A percentile compares a stretch with the other conserved stretches of the same genome.
These are phyloP conservation scores for Paramecium octaurelia DNA, from an alignment of 73 alveolate species.

Conservation along the genomic window DNA sequence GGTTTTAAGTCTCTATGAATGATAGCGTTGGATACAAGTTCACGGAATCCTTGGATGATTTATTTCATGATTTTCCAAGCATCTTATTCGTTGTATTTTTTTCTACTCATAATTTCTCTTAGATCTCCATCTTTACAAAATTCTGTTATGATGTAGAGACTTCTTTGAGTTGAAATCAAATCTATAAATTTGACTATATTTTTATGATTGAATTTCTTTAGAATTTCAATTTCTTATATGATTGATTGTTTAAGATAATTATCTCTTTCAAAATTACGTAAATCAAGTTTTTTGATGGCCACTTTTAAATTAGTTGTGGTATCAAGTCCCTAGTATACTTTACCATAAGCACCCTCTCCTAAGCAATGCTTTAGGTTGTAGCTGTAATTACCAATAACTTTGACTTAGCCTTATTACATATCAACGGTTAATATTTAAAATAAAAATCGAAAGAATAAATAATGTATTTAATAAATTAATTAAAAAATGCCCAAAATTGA, in stretches of 20 bases:
- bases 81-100: conserved; percentile 47
- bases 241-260: conserved; percentile 50
- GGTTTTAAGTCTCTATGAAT: conserved; percentile 63
- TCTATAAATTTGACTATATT: conserved; percentile 60
- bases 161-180: conserved; percentile 51
- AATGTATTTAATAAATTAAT: background rate
- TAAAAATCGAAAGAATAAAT: background rate
- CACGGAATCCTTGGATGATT: conserved; percentile 48
- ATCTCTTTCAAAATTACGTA: conserved; percentile 52
- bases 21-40: conserved; percentile 47
- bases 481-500: conserved; percentile 57
- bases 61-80: conserved; percentile 52
- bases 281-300: conserved; percentile 60
- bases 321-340: conserved; percentile 58
- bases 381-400: conserved; percentile 56
- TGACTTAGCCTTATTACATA: conserved; percentile 52
- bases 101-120: conserved; percentile 41
- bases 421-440: conserved; percentile 25
- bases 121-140: conserved; percentile 61
- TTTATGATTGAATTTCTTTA: conserved; percentile 56
- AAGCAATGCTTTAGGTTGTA: conserved; percentile 60
- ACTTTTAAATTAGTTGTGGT: conserved; percentile 36
- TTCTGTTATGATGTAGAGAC: conserved; percentile 59
- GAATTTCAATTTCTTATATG: conserved; percentile 56
- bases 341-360: conserved; percentile 66